Percentiles rank a stretch among this genome's conserved stretches.
phyloP scores from a whole-genome alignment of 352 stramenopile genomes.

The Phytophthora multivora region DNA sequence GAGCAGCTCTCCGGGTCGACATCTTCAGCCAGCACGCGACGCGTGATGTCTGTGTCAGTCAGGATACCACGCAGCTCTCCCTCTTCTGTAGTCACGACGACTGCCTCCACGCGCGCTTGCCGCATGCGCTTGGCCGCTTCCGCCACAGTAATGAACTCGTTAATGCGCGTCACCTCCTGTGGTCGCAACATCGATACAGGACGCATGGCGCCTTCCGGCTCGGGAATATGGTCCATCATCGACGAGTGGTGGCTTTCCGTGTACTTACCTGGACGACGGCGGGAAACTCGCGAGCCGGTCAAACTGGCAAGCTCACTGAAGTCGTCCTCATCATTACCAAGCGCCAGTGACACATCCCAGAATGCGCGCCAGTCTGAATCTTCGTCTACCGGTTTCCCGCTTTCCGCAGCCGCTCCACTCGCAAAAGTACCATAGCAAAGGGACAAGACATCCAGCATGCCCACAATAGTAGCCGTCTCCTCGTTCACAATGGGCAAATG shows the following conservation, averaged over 20 bases:
- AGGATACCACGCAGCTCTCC: constrained; percentile 85
- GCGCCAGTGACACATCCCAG: constrained; percentile 88
- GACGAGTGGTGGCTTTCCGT: constrained; percentile 48
- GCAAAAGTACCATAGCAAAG: constrained; percentile 89
- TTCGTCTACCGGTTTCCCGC: constrained; percentile 33
- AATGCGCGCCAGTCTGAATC: constrained; percentile 88
- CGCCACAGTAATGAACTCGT: constrained; percentile 86
- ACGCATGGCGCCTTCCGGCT: constrained; percentile 69
- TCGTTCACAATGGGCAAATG: constrained; percentile 96
- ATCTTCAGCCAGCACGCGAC: constrained; percentile 79
- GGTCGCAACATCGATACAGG: constrained; percentile 83
- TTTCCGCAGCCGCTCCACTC: constrained; percentile 56
- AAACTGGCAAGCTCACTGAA: constrained; percentile 77
- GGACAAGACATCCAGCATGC: constrained; percentile 89
- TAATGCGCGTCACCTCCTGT: constrained; percentile 81
- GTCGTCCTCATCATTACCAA: constrained; percentile 74
- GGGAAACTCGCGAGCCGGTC: constrained; percentile 53
- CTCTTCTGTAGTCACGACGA: constrained; percentile 86
- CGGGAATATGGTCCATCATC: constrained; percentile 50
- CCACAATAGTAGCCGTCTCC: constrained; percentile 68
- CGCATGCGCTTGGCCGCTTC: constrained; percentile 85
- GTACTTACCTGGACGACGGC: constrained; percentile 41
- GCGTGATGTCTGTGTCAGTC: constrained; percentile 88
- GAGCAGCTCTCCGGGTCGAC: constrained; percentile 81
- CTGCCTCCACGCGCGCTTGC: constrained; percentile 80